Conservation (phyloP, 164 flowering plant species). For the Piper betle region DNA sequence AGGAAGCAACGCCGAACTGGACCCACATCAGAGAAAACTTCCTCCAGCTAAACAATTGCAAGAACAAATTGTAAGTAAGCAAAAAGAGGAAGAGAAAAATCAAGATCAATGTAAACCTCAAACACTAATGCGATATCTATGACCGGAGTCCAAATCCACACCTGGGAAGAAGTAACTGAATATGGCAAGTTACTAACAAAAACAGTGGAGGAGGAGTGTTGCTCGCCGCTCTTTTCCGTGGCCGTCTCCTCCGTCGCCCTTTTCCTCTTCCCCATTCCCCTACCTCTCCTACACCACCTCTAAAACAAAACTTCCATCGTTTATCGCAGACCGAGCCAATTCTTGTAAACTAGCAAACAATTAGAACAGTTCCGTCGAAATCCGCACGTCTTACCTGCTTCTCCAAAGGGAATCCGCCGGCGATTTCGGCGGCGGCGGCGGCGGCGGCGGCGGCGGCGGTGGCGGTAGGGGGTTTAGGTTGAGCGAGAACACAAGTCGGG, state of each 20-base stretch:
- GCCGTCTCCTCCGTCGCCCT: constrained; percentile 9
- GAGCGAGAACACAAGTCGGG: too few species aligned
- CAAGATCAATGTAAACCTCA: neutral
- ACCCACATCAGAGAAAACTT: constrained; percentile 76
- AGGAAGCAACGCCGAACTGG: constrained; percentile 82
- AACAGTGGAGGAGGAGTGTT: constrained; percentile 52
- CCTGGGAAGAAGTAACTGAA: constrained; percentile 69
- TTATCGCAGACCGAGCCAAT: too few species aligned
- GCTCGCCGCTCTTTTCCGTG: constrained; percentile 13
- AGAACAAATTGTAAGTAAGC: neutral
- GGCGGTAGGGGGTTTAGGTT: too few species aligned
- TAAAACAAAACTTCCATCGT: too few species aligned
- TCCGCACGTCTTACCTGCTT: too few species aligned
- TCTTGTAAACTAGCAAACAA: too few species aligned
- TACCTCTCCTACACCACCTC: neutral
- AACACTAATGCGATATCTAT: neutral
- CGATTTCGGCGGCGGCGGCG: too few species aligned
- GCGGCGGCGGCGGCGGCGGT: too few species aligned
- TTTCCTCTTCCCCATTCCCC: constrained; percentile 41
- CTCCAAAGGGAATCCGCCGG: too few species aligned
- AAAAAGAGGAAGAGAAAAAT: neutral
- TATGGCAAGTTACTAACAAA: constrained; percentile 69
- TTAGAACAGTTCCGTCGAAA: too few species aligned
- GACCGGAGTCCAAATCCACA: neutral
- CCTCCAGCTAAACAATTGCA: constrained; percentile 46